Conservation (phyloP, 208 protist genomes). For the Leishmania tarentolae region DNA sequence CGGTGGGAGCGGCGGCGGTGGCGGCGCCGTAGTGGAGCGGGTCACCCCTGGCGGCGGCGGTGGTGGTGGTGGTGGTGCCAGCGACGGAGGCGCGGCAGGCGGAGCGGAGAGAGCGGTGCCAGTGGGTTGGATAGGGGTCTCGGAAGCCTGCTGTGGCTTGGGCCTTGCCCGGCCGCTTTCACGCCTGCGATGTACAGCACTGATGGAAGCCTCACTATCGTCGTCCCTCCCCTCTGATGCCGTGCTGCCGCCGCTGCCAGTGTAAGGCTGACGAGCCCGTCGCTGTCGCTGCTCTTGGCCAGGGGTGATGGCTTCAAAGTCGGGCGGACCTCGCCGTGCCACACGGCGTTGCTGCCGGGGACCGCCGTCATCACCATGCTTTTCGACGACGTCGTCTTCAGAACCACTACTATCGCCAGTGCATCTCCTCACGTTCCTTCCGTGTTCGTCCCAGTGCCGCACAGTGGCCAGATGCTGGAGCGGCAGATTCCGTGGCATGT, state of each 20-base stretch:
- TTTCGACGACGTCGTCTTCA: not conserved
- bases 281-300: slow-evolving; percentile 17
- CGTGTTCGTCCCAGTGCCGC: slow-evolving; percentile 23
- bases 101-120: not conserved
- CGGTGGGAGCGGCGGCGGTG: slow-evolving; percentile 35
- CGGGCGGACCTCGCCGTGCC: not conserved
- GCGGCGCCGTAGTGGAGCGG: slow-evolving; percentile 23
- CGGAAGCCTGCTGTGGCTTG: not conserved
- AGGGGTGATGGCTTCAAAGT: slow-evolving; percentile 18
- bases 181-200: not conserved
- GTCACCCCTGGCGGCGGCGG: slow-evolving; percentile 37
- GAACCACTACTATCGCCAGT: not conserved
- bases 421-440: not conserved
- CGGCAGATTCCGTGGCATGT: slow-evolving; percentile 59
- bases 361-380: not conserved
- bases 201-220: not conserved
- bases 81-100: not conserved
- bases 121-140: not conserved
- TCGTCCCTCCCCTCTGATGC: not conserved
- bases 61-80: slow-evolving; percentile 21
- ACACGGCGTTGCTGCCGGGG: not conserved
- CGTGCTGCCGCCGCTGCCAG: not conserved
- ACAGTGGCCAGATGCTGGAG: slow-evolving; percentile 26
- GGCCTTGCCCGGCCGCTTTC: not conserved
- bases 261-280: not conserved